phyloP scores from a whole-genome alignment of 2,329 filamentous ascomycete genomes.

The Ophiostoma quercus region DNA sequence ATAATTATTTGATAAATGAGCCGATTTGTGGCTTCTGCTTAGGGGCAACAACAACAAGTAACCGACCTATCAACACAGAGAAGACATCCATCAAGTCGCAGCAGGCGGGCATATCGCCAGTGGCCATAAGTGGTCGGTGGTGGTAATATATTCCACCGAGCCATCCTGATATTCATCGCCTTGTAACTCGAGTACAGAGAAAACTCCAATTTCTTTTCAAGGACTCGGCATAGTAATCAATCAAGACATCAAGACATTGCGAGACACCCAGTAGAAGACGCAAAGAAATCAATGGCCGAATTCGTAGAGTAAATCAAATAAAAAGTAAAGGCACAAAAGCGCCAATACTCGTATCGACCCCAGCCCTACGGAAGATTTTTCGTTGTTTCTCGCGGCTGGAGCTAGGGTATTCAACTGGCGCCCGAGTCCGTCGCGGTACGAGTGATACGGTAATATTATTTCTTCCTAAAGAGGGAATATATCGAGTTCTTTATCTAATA shows the following conservation, averaged over 20 bases:
- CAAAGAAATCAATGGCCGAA: not conserved
- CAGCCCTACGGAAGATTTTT: slow-evolving; percentile 1
- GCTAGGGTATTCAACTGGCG: not conserved
- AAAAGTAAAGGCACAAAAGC: not conserved
- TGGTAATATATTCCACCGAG: not conserved
- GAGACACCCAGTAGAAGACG: not conserved
- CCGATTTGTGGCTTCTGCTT: not conserved
- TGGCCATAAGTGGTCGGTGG: not conserved
- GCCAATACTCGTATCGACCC: not conserved
- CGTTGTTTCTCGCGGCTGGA: not conserved
- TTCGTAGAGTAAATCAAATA: too few relatives aligned
- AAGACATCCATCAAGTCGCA: not conserved
- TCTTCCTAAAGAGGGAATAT: not conserved
- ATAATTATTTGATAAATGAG: not conserved
- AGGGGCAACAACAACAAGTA: not conserved
- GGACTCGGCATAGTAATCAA: not conserved
- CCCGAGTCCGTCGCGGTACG: not conserved
- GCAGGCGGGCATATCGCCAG: not conserved
- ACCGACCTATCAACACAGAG: not conserved
- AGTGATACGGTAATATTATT: not conserved
- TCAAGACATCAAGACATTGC: not conserved
- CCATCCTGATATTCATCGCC: not conserved
- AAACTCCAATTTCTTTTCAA: not conserved
- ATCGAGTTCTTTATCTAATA: not conserved
- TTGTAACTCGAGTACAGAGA: not conserved